Base-by-base conservation (phyloP, 495 filamentous ascomycete species). In the Hyaloscypha finlandica region DNA sequence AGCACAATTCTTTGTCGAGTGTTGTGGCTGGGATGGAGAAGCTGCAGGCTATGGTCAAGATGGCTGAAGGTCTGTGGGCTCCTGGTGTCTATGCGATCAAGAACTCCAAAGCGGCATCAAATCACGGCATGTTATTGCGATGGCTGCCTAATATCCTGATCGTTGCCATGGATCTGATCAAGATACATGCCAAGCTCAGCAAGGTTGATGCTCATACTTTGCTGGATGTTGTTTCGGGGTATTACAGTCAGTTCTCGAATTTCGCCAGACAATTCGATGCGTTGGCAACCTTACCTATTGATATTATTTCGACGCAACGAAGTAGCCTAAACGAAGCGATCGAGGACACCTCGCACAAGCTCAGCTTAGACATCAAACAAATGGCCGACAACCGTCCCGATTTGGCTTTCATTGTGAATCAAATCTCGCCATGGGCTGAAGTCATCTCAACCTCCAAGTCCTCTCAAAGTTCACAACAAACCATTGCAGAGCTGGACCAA, bases 141-240 rank as follows among this genome's bases (percentile, higher is more conserved):
- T 88, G 84, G 84, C 61, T 89, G 14, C 75, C 79, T 12, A 78
- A 78, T 42, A 83, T 86, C 6, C 71, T 88, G 35, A 76, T 83
- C 53, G 72, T 71, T 35, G 67, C 60, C 11, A 45, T 66, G 32
- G 75, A 82, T 62, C 66, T 86, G 25, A 75, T 92, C 29, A 79
- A 85, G 32, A 76, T 88, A 30, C 90, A 92, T 68, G 78, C 79
- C 25, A 87, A 84, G 65, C 81, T 91, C 31, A 86, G 88, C 0
- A 79, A 79, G 0, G 64, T 81, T 9, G 74, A 84, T 53, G 80
- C 82, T 32, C 74, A 76, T 9, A 67, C 68, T 2, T 66, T 88
- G 16, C 60, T 79, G 16, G 65, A 76, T 20, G 74, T 71, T 16
- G 74, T 92, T 19, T 74, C 75, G n/a, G 61, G 73, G 2, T 87